Evolutionary conservation across 2,329 filamentous ascomycete species (phyloP).

Genomic region (Nothopassalora personata): DNA sequence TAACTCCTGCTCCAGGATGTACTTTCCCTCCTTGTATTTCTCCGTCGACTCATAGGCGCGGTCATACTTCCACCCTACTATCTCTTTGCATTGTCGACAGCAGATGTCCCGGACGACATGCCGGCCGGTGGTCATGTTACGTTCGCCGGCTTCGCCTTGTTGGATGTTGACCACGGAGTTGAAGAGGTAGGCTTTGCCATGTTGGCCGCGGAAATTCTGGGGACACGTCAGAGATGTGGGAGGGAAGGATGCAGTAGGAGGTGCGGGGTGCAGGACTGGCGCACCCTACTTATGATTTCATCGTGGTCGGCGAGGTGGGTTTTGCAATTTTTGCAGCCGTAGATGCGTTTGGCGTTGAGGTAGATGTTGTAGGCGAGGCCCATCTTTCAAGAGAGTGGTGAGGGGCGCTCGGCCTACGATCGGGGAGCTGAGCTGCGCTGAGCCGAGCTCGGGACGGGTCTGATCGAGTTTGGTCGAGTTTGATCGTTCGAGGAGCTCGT

Average conservation of each 20-base stretch:
- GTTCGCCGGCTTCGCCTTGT: slow-evolving; percentile 77
- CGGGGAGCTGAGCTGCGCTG: not conserved
- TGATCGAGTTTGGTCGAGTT: not conserved
- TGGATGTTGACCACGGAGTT: slow-evolving; percentile 88
- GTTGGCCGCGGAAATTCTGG: slow-evolving; percentile 95
- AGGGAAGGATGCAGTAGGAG: not conserved
- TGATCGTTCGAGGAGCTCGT: not conserved
- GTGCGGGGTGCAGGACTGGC: slow-evolving; percentile 28
- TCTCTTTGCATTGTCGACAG: slow-evolving; percentile 85
- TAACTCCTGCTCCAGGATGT: slow-evolving; percentile 87
- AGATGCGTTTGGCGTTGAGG: slow-evolving; percentile 69
- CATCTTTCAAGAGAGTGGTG: slow-evolving; percentile 19
- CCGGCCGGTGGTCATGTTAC: slow-evolving; percentile 94
- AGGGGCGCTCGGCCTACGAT: slow-evolving; percentile 16
- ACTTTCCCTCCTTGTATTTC: slow-evolving; percentile 99
- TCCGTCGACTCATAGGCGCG: slow-evolving; percentile 87
- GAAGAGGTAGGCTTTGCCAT: slow-evolving; percentile 97
- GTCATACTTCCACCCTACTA: slow-evolving; percentile 98
- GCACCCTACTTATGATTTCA: slow-evolving; percentile 87
- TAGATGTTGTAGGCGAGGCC: slow-evolving; percentile 46
- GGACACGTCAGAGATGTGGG: slow-evolving; percentile 1
- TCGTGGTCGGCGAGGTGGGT: slow-evolving; percentile 92
- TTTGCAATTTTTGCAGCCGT: slow-evolving; percentile 87
- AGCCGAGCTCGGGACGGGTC: not conserved
- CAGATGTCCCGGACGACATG: slow-evolving; percentile 91